These are phyloP conservation scores for Lunularia cruciata DNA, from an alignment of 225 moss, liverwort and hornwort genomes.

Conservation along the genomic window DNA sequence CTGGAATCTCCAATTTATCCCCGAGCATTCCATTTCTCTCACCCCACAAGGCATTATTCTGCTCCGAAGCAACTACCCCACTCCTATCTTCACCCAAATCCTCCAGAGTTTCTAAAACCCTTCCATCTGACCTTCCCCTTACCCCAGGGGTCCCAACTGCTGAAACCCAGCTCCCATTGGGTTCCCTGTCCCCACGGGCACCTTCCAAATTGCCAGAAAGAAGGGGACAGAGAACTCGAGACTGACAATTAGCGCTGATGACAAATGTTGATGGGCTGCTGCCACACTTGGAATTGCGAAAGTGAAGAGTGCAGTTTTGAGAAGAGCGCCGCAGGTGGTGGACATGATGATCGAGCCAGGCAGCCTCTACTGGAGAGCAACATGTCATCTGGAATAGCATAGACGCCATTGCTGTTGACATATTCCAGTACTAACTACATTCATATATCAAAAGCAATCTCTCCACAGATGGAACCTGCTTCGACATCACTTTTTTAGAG, in stretches of 20 bases:
- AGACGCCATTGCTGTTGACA: conserved; percentile 1
- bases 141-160: neutral
- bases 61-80: neutral
- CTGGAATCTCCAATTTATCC: neutral
- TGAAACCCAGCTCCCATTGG: neutral
- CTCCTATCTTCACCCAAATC: neutral
- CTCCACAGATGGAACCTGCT: no score
- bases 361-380: neutral
- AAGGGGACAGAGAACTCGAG: neutral
- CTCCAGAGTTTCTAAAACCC: neutral
- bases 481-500: no score
- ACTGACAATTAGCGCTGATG: neutral
- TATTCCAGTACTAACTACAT: no score
- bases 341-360: conserved; percentile 8
- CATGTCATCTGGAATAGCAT: neutral
- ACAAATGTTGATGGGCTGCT: no score
- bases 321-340: neutral
- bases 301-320: neutral
- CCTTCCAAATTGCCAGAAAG: neutral
- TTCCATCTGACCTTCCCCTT: neutral
- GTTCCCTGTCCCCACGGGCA: neutral
- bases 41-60: neutral
- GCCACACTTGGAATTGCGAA: neutral
- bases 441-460: no score
- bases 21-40: neutral